Evolutionary conservation across 108 stramenopile genomes (phyloP).

Genomic region (Pelagomonas calceolata): DNA sequence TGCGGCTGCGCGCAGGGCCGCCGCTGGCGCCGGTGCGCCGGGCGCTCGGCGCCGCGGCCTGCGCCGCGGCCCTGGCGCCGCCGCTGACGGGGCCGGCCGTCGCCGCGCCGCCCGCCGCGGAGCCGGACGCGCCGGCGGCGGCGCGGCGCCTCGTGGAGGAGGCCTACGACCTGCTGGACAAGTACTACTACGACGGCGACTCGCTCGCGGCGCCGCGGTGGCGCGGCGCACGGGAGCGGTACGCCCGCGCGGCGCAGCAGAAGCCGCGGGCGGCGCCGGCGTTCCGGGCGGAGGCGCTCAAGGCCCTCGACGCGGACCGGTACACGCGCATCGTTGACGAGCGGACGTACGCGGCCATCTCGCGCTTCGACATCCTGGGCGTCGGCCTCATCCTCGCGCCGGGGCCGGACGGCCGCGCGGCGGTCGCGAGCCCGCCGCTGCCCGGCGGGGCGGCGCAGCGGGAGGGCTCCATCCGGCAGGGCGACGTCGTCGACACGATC

Average conservation of each 20-base stretch:
- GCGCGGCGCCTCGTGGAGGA: not conserved
- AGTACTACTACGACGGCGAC: not conserved
- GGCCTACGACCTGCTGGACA: not conserved
- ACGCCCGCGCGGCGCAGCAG: not conserved
- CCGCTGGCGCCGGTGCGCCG: too few species aligned
- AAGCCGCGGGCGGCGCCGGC: not conserved
- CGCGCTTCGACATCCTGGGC: conserved; percentile 73
- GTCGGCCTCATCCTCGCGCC: conserved; percentile 73
- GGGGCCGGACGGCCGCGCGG: conserved; percentile 12
- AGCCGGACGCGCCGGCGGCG: too few species aligned
- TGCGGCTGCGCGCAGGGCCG: too few species aligned
- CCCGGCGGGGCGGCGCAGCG: not conserved
- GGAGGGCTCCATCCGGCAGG: not conserved
- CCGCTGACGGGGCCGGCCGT: too few species aligned
- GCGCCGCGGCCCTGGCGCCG: too few species aligned
- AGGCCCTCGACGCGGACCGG: conserved; percentile 40
- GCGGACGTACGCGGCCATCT: conserved; percentile 52
- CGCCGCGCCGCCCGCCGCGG: too few species aligned
- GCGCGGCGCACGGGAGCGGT: not conserved
- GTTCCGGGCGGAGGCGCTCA: not conserved
- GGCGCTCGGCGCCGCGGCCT: too few species aligned
- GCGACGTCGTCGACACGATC: not conserved
- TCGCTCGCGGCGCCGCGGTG: not conserved
- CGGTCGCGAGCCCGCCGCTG: not conserved
- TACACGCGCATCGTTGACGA: conserved; percentile 58